These are phyloP conservation scores for Trichophyton benhamiae DNA, from an alignment of 2,329 filamentous ascomycete species.

Conservation along the genomic window DNA sequence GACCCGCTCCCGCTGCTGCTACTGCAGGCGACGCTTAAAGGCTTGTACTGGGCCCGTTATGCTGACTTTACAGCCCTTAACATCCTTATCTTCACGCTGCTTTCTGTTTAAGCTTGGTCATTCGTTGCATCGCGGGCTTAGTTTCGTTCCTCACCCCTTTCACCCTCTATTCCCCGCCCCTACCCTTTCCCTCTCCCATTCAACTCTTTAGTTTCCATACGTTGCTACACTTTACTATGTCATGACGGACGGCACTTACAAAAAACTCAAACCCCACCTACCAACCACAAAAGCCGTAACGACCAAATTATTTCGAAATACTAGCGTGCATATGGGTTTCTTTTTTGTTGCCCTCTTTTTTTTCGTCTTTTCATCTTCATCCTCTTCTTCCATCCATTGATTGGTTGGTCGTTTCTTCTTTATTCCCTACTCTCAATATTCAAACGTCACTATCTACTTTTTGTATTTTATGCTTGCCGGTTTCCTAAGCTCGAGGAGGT, in stretches of 20 bases:
- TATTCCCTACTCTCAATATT: not conserved
- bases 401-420: not conserved
- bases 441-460: not conserved
- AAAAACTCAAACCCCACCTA: not conserved
- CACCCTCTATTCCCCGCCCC: not conserved
- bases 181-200: not conserved
- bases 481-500: not conserved
- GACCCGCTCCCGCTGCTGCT: constrained; percentile 7
- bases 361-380: not conserved
- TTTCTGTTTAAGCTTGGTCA: not conserved
- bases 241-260: not conserved
- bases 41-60: not conserved
- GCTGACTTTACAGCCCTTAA: not conserved
- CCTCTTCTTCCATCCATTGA: not conserved
- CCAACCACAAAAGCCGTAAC: not conserved
- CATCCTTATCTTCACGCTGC: not conserved
- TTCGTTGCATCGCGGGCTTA: not conserved
- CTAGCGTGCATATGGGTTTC: constrained; percentile 1
- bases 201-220: not conserved
- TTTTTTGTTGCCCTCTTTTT: not conserved
- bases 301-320: not conserved
- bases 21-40: not conserved
- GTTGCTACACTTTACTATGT: not conserved
- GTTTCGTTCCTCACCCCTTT: not conserved
- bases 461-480: constrained; percentile 1